Evolutionary conservation across 139 green algal species (phyloP).

Genomic region (Chlamydomonas eustigma): DNA sequence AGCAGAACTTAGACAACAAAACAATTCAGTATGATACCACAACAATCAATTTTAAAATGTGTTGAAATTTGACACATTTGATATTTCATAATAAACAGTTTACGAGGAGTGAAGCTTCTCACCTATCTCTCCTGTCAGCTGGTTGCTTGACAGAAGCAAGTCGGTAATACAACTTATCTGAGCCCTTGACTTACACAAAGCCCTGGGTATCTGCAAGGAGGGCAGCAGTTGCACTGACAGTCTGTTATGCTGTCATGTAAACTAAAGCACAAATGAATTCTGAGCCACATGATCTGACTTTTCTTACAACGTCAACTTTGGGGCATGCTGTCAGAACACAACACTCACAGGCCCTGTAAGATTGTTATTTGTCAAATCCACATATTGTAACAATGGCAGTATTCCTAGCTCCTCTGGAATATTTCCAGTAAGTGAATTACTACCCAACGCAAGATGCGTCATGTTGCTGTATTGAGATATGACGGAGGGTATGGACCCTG

Average conservation of each 20-base stretch:
- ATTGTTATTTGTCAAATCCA: neutral
- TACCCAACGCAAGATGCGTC: neutral
- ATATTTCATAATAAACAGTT: neutral
- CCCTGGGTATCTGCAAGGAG: neutral
- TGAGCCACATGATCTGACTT: neutral
- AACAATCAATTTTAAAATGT: neutral
- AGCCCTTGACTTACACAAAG: neutral
- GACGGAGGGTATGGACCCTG: neutral
- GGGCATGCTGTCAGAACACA: neutral
- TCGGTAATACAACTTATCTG: neutral
- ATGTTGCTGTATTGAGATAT: neutral
- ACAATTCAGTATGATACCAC: neutral
- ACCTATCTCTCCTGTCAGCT: neutral
- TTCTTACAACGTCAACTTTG: neutral
- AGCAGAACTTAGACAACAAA: neutral
- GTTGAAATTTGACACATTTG: neutral
- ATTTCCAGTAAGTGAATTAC: neutral
- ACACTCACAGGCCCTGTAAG: neutral
- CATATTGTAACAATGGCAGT: neutral
- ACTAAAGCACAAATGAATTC: neutral
- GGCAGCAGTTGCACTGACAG: no score
- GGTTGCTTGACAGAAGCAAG: neutral
- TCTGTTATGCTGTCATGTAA: no score
- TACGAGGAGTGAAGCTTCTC: no score
- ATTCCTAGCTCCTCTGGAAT: neutral